Conservation (phyloP, 257 asterid genomes). For the Echium plantagineum region DNA sequence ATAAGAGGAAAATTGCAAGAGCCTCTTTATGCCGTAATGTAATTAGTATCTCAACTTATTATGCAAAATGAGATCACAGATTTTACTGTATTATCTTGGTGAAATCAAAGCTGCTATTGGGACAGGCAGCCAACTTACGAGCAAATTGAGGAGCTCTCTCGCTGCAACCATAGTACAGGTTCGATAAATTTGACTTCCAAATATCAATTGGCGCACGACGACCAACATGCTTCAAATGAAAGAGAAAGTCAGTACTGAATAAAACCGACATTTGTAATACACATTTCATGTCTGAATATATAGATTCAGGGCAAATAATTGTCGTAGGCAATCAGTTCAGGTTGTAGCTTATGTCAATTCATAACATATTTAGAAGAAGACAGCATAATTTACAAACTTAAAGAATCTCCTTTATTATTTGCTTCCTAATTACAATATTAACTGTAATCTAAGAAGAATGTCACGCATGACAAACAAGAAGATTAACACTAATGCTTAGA, state of each 20-base stretch:
- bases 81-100: not conserved
- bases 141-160: slow-evolving; percentile 58
- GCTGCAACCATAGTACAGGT: slow-evolving; percentile 80
- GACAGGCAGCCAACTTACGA: slow-evolving; percentile 34
- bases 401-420: no score
- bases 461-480: not conserved
- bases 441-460: no score
- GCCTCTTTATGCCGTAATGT: not conserved
- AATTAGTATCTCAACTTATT: not conserved
- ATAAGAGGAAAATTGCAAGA: not conserved
- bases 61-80: not conserved
- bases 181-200: slow-evolving; percentile 82
- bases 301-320: not conserved
- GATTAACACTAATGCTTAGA: not conserved
- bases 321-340: not conserved
- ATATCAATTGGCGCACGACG: slow-evolving; percentile 62
- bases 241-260: not conserved
- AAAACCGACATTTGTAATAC: no score
- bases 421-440: not conserved
- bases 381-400: not conserved
- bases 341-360: not conserved
- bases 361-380: no score
- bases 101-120: not conserved
- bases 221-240: slow-evolving; percentile 43
- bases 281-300: not conserved